phyloP scores from a whole-genome alignment of 179 eudicot genomes.

The Silene vulgaris region DNA sequence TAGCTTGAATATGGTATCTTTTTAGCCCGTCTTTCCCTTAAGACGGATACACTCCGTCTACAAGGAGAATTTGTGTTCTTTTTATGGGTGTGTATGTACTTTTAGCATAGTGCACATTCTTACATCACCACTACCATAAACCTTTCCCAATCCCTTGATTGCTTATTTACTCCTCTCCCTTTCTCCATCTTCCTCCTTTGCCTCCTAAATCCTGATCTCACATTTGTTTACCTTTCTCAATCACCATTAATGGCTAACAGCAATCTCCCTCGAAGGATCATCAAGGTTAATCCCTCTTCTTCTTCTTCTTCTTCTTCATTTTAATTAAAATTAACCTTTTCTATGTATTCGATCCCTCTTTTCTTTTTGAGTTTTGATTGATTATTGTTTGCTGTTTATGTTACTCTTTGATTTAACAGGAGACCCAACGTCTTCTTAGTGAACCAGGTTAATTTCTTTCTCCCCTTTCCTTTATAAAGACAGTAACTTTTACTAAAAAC shows the following conservation, averaged over 20 bases:
- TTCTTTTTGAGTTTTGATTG: not conserved
- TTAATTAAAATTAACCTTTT: slow-evolving; percentile 20
- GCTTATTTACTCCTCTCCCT: not conserved
- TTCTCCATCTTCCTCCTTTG: not conserved
- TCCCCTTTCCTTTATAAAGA: not conserved
- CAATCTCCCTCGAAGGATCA: slow-evolving; percentile 86
- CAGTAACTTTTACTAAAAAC: not conserved
- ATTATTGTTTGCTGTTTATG: not conserved
- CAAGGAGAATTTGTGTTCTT: too few relatives aligned
- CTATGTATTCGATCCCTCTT: not conserved
- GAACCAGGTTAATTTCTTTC: slow-evolving; percentile 54
- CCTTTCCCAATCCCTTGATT: not conserved
- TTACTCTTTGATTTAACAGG: slow-evolving; percentile 37
- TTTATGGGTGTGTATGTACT: too few relatives aligned
- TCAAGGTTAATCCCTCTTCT: slow-evolving; percentile 50
- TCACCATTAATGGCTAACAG: slow-evolving; percentile 58
- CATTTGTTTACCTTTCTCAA: not conserved
- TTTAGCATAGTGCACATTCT: not conserved
- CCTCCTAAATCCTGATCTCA: slow-evolving; percentile 7
- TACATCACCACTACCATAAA: not conserved
- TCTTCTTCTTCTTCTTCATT: not conserved
- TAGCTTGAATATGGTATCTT: too few relatives aligned
- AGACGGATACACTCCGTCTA: too few relatives aligned
- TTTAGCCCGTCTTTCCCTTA: too few relatives aligned
- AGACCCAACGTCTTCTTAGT: slow-evolving; percentile 91